Conservation (phyloP, 805 yeast species). For the Komagataella pastoris region DNA sequence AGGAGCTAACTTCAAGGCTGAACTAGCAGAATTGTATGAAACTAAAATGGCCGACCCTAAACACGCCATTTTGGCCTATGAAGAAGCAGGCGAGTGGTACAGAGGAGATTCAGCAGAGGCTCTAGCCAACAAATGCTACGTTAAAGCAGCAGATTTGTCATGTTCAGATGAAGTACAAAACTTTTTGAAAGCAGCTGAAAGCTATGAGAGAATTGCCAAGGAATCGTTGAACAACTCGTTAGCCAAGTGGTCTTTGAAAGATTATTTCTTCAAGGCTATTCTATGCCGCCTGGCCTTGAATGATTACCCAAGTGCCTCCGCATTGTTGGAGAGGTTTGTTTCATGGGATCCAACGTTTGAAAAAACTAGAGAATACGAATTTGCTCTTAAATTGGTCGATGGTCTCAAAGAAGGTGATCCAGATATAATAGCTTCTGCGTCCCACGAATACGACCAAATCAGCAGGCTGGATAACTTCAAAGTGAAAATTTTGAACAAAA, state of each 20-base stretch:
- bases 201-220: slow-evolving; percentile 68
- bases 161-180: slow-evolving; percentile 53
- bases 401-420: slow-evolving; percentile 74
- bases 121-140: slow-evolving; percentile 71
- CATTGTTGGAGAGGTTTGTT: slow-evolving; percentile 47
- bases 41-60: slow-evolving; percentile 50
- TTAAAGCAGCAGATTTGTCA: slow-evolving; percentile 81
- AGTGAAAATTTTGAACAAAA: slow-evolving; percentile 68
- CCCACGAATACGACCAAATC: slow-evolving; percentile 79
- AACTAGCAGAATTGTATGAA: slow-evolving; percentile 80
- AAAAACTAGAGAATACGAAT: slow-evolving; percentile 61
- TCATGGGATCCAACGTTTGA: slow-evolving; percentile 69
- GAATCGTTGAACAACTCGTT: slow-evolving; percentile 61
- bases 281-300: slow-evolving; percentile 69
- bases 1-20: slow-evolving; percentile 90
- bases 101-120: slow-evolving; percentile 90
- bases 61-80: slow-evolving; percentile 67
- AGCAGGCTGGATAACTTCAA: slow-evolving; percentile 84
- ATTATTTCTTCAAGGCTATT: slow-evolving; percentile 74
- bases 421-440: slow-evolving; percentile 58
- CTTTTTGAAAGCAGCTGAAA: slow-evolving; percentile 61
- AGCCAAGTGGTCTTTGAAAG: slow-evolving; percentile 87
- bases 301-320: slow-evolving; percentile 78
- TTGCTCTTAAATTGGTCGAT: slow-evolving; percentile 52
- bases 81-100: slow-evolving; percentile 94